These are phyloP conservation scores for Fonsecaea multimorphosa DNA, from an alignment of 2,329 filamentous ascomycete genomes.

Conservation along the genomic window DNA sequence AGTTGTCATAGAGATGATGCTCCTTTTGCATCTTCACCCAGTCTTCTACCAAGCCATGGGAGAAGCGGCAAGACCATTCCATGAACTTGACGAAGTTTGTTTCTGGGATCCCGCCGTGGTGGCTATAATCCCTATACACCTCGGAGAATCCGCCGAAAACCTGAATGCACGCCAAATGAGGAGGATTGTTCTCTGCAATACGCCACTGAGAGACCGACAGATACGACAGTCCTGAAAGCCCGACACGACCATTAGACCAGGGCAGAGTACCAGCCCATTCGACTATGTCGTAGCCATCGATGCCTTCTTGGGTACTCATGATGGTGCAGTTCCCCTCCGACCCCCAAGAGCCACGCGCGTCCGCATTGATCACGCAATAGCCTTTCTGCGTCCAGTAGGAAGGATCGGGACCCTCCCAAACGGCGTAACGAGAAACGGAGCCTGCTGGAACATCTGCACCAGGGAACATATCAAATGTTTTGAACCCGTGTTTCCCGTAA, in stretches of 20 bases:
- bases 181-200: conserved; percentile 59
- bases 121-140: conserved; percentile 63
- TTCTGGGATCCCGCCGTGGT: conserved; percentile 67
- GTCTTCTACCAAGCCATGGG: conserved; percentile 5
- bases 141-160: conserved; percentile 65
- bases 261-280: conserved; percentile 58
- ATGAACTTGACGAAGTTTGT: conserved; percentile 61
- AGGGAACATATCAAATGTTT: conserved; percentile 18
- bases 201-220: conserved; percentile 63
- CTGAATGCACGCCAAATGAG: conserved; percentile 58
- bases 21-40: too few species aligned
- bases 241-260: conserved; percentile 60
- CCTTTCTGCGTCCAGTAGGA: conserved; percentile 41
- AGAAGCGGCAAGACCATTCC: conserved; percentile 47
- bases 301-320: conserved; percentile 50
- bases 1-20: conserved; percentile 7
- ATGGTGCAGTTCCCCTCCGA: conserved; percentile 45
- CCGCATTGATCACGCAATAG: conserved; percentile 43
- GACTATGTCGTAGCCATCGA: conserved; percentile 54
- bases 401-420: conserved; percentile 49
- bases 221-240: conserved; percentile 59
- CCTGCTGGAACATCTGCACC: conserved; percentile 47
- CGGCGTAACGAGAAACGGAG: conserved; percentile 51
- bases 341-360: conserved; percentile 40
- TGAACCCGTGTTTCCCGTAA: conserved; percentile 65